Conservation (phyloP, 129 eudicot genomes). For the Escallonia herrerae region DNA sequence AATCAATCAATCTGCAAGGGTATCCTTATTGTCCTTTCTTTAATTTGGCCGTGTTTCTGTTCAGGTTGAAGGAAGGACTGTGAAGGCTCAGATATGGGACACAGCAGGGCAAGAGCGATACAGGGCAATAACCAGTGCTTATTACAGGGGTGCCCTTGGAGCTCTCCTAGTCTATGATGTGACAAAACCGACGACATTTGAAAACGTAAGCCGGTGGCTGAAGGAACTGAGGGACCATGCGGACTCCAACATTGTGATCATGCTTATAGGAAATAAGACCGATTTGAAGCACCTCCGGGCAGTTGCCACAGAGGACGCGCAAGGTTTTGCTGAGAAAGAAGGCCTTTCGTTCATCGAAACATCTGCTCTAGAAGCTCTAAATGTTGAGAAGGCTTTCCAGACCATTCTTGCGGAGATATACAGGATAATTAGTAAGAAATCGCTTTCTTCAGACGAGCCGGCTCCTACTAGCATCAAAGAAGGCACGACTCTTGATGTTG, state of each 20-base stretch:
- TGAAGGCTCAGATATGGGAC: constrained; percentile 98
- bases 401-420: constrained; percentile 83
- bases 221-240: constrained; percentile 96
- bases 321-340: constrained; percentile 85
- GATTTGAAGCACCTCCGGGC: constrained; percentile 94
- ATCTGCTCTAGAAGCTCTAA: constrained; percentile 84
- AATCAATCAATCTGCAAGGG: too few relatives aligned
- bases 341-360: constrained; percentile 91
- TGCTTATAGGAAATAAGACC: constrained; percentile 90
- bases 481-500: constrained; percentile 74
- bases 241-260: constrained; percentile 83
- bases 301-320: constrained; percentile 93
- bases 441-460: constrained; percentile 58
- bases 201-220: constrained; percentile 88
- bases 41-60: neutral
- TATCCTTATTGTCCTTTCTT: neutral
- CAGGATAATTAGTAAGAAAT: constrained; percentile 76
- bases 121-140: constrained; percentile 94
- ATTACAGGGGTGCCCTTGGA: constrained; percentile 91
- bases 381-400: constrained; percentile 87
- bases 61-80: constrained; percentile 90
- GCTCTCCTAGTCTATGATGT: constrained; percentile 86
- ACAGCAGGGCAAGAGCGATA: constrained; percentile 94
- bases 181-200: constrained; percentile 89
- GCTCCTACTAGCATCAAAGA: constrained; percentile 49